phyloP scores from a whole-genome alignment of 139 green algal genomes.

The Coccomyxa sp. region DNA sequence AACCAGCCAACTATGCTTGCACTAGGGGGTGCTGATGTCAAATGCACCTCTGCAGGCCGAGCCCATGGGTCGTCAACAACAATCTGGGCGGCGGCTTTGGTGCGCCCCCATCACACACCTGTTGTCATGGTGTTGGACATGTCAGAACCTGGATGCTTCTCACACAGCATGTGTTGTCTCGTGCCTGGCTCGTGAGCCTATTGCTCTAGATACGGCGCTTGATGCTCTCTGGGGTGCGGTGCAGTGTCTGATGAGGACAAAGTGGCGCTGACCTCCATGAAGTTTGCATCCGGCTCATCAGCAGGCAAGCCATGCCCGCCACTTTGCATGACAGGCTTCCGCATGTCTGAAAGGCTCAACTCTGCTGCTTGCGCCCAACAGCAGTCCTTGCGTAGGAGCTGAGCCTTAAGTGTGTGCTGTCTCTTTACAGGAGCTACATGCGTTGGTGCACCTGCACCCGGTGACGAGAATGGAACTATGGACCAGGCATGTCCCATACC shows the following conservation, averaged over 20 bases:
- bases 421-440: background rate
- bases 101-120: constrained; percentile 16
- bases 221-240: too few relatives aligned
- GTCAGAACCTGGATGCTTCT: too few relatives aligned
- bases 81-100: constrained; percentile 88
- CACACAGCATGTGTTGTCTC: too few relatives aligned
- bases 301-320: constrained; percentile 37
- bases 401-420: too few relatives aligned
- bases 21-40: background rate
- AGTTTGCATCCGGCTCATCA: constrained; percentile 67
- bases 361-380: too few relatives aligned
- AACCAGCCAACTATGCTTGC: background rate
- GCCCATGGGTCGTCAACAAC: constrained; percentile 37
- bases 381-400: too few relatives aligned
- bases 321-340: too few relatives aligned
- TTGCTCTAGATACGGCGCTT: too few relatives aligned
- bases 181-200: background rate
- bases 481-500: background rate
- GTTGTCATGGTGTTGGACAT: background rate
- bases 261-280: constrained; percentile 75
- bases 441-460: background rate
- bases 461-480: background rate
- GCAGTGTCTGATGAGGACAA: constrained; percentile 72
- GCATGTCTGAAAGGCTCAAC: too few relatives aligned
- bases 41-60: constrained; percentile 11